Percentiles rank a stretch among this genome's conserved stretches.
phyloP scores from a whole-genome alignment of 2,329 filamentous ascomycete species.

The Xylaria sp. region DNA sequence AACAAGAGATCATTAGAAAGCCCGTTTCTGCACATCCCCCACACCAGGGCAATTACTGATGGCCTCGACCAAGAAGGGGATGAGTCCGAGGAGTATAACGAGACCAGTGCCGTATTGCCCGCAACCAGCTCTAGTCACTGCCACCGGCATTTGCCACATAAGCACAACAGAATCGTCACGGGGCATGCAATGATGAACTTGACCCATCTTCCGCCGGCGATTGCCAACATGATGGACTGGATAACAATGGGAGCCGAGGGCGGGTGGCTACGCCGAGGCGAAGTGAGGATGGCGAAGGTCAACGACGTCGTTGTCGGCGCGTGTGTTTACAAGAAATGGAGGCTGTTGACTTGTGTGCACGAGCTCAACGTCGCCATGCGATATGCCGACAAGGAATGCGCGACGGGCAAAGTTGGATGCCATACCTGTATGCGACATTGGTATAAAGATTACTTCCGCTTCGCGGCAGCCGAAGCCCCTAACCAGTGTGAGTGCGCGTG shows the following conservation, averaged over 20 bases:
- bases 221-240: slow-evolving; percentile 23
- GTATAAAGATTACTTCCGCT: slow-evolving; percentile 31
- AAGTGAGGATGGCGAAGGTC: slow-evolving; percentile 14
- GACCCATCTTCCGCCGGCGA: neutral
- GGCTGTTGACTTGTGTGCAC: slow-evolving; percentile 8
- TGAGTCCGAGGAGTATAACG: neutral
- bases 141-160: slow-evolving; percentile 12
- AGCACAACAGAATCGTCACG: slow-evolving; percentile 3
- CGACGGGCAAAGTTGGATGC: slow-evolving; percentile 11
- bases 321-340: slow-evolving; percentile 10
- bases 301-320: slow-evolving; percentile 21
- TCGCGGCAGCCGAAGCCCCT: slow-evolving; percentile 18
- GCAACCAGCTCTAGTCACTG: neutral
- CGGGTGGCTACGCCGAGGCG: slow-evolving; percentile 12
- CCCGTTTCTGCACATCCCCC: neutral
- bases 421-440: slow-evolving; percentile 22
- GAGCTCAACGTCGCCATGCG: slow-evolving; percentile 22
- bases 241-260: slow-evolving; percentile 7
- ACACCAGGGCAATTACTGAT: neutral
- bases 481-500: slow-evolving; percentile 24
- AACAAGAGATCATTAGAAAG: neutral
- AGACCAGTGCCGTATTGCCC: neutral
- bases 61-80: neutral
- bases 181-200: slow-evolving; percentile 7
- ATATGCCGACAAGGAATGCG: slow-evolving; percentile 15